A percentile compares a stretch with the other conserved stretches of the same genome.
Evolutionary conservation across 371 early-diverging fungal species (phyloP).

Genomic region (Zancudomyces culisetae): DNA sequence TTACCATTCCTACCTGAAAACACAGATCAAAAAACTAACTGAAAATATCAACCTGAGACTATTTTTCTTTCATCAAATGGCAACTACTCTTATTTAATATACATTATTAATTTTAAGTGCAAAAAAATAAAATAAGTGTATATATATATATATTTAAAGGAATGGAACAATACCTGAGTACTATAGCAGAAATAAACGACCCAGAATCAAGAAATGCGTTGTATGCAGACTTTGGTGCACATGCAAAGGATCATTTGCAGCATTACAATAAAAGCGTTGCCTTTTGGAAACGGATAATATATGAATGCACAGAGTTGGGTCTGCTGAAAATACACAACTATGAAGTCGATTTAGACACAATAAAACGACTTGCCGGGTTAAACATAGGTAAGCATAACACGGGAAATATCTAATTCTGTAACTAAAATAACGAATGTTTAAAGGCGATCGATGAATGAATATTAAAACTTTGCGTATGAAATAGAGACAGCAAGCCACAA

Average conservation of each 20-base stretch:
- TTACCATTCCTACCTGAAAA: too few relatives aligned
- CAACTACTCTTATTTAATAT: too few relatives aligned
- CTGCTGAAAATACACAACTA: background rate
- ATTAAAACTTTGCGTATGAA: background rate
- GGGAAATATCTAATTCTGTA: background rate
- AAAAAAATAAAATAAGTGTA: too few relatives aligned
- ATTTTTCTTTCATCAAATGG: too few relatives aligned
- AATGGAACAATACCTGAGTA: background rate
- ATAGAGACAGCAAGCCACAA: background rate
- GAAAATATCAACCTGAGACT: too few relatives aligned
- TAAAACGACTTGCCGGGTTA: too few relatives aligned
- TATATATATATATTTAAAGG: too few relatives aligned
- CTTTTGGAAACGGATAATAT: background rate
- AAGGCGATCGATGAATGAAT: background rate
- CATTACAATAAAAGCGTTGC: background rate
- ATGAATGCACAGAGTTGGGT: background rate
- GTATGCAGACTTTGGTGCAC: background rate
- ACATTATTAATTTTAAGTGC: too few relatives aligned
- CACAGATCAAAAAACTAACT: too few relatives aligned
- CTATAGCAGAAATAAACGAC: background rate
- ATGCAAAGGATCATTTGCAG: background rate
- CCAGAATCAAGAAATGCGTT: background rate
- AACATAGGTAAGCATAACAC: background rate
- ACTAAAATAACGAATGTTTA: background rate
- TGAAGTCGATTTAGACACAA: too few relatives aligned